Conservation (phyloP, 2,329 filamentous ascomycete species). For the Ophiocordyceps camponoti-rufipedis region DNA sequence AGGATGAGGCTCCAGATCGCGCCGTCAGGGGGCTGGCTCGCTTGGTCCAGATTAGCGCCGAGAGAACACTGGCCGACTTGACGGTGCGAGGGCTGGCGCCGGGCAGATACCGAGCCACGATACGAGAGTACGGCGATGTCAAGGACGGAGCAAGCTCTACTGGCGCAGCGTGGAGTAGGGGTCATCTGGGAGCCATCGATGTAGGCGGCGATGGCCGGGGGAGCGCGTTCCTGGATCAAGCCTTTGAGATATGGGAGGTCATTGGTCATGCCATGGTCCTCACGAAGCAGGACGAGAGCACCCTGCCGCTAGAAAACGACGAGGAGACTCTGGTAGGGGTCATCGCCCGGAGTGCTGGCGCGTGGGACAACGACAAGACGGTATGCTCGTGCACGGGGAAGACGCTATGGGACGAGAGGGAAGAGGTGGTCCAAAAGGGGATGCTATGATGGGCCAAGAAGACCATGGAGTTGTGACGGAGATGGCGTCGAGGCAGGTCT, state of each 20-base stretch:
- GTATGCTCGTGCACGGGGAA: conserved; percentile 96
- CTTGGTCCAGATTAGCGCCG: conserved; percentile 78
- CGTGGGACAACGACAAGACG: conserved; percentile 98
- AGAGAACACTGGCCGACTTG: conserved; percentile 69
- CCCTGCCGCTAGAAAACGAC: conserved; percentile 49
- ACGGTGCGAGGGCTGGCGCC: conserved; percentile 67
- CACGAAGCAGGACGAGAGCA: conserved; percentile 39
- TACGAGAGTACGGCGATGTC: conserved; percentile 77
- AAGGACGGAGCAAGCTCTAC: conserved; percentile 67
- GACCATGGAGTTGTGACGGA: background rate
- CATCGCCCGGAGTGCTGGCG: conserved; percentile 86
- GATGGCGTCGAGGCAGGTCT: background rate
- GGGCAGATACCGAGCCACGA: conserved; percentile 67
- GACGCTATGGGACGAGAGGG: conserved; percentile 93
- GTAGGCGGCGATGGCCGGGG: conserved; percentile 63
- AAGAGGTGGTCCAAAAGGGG: conserved; percentile 73
- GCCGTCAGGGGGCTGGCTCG: conserved; percentile 72
- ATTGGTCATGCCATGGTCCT: conserved; percentile 88
- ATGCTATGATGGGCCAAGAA: conserved; percentile 47
- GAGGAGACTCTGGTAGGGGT: conserved; percentile 79
- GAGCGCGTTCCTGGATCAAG: conserved; percentile 61
- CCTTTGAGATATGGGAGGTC: conserved; percentile 85
- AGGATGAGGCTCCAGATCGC: conserved; percentile 20
- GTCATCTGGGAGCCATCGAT: conserved; percentile 53
- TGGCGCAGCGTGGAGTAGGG: conserved; percentile 61